Evolutionary conservation across 495 filamentous ascomycete species (phyloP), one percentile per base, ranked within the genome.

Genomic region (Talaromyces stipitatus): DNA sequence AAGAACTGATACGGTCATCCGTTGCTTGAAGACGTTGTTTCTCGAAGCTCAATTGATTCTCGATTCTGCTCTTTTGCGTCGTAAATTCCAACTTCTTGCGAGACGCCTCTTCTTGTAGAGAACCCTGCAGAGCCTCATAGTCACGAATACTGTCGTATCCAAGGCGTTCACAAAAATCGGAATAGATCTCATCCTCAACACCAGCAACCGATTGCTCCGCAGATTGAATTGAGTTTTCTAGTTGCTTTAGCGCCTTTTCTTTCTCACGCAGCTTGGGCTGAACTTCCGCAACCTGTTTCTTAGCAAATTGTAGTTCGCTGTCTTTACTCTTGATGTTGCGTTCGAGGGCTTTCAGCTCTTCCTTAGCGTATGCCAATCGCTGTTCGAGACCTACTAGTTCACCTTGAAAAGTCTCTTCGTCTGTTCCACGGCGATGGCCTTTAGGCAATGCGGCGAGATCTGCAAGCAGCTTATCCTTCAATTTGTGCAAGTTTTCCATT

Each of bases 71-170:
- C 70, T 85, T 92, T 66, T 97, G 94, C 12, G 85, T 83, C 24
- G 82, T 86, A 62, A 95, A 97, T 58, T 90, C 86, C 22, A 90
- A 82, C 56, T 88, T 89, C 72, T 91, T 94, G 69, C 91, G 84
- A 2, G 86, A 84, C 36, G 85, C 86, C 63, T 97, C 91, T 69
- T 95, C 88, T 63, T 97, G 91, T 50, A 92, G 66, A 12, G 85
- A 89, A 30, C 94, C 94, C 67, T 97, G 94, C 57, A 95, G 91
- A 6, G 85, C 86, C 69, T 97, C 90, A 64, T 97, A 99, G 32
- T 87, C 86, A 20, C 92, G 89, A 60, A 99, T 96, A 62, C 91
- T 86, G 18, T 85, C 79, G 68, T 94, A 97, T 0, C 90, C 89
- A 16, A 96, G 78, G 27, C 89, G 84, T 63, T 84, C 82, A 75